These are phyloP conservation scores for Quercus engelmannii DNA, from an alignment of 306 rosid genomes.

Conservation along the genomic window DNA sequence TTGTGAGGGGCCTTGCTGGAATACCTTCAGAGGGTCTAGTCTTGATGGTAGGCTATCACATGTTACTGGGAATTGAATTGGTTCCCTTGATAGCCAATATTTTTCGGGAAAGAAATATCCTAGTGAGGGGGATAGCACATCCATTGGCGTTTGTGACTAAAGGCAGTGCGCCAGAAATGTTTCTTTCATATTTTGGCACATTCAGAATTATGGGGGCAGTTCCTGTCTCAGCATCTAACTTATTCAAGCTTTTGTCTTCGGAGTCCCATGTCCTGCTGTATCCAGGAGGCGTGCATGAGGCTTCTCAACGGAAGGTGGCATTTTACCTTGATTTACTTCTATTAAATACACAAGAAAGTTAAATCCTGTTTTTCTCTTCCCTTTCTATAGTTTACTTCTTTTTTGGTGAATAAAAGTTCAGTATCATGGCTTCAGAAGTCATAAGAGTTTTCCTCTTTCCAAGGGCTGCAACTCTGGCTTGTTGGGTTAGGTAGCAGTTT, in stretches of 20 bases:
- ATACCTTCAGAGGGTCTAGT: constrained; percentile 91
- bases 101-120: constrained; percentile 45
- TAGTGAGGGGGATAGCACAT: constrained; percentile 80
- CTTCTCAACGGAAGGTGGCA: constrained; percentile 79
- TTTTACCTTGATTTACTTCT: not conserved
- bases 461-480: too few relatives aligned
- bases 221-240: constrained; percentile 62
- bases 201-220: constrained; percentile 77
- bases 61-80: constrained; percentile 69
- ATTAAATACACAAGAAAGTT: too few relatives aligned
- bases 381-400: not conserved
- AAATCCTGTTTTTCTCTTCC: not conserved
- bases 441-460: not conserved
- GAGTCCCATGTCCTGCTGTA: constrained; percentile 73
- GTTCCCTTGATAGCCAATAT: constrained; percentile 45
- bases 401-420: not conserved
- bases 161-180: constrained; percentile 10
- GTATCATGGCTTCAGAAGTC: not conserved
- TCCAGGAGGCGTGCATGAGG: constrained; percentile 96
- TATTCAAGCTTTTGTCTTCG: constrained; percentile 73
- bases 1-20: constrained; percentile 80
- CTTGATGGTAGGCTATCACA: constrained; percentile 83
- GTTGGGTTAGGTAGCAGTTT: not conserved
- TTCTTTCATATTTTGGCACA: constrained; percentile 48
- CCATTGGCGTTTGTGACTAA: constrained; percentile 46